phyloP scores from a whole-genome alignment of 2,329 filamentous ascomycete species.

The Pseudofabraea citricarpa region DNA sequence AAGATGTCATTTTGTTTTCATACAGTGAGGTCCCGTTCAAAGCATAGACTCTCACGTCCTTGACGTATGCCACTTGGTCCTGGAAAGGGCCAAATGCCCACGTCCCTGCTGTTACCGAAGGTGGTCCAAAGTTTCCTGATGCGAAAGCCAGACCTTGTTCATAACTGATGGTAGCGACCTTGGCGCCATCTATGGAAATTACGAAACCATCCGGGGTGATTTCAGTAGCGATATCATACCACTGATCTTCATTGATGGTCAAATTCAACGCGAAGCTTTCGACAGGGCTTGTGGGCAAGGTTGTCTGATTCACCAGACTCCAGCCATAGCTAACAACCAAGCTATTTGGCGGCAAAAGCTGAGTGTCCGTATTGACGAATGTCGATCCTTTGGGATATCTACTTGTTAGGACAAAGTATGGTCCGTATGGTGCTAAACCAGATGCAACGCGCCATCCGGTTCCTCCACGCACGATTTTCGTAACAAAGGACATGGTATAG shows the following conservation, averaged over 20 bases:
- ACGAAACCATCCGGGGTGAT: conserved; percentile 24
- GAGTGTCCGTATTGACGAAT: conserved; percentile 30
- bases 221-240: conserved; percentile 33
- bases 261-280: conserved; percentile 23
- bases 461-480: conserved; percentile 33
- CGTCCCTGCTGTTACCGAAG: conserved; percentile 22
- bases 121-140: conserved; percentile 3
- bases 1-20: conserved; percentile 22
- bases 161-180: conserved; percentile 7
- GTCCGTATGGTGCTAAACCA: conserved; percentile 9
- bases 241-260: conserved; percentile 27
- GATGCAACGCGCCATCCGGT: conserved; percentile 32
- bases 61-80: conserved; percentile 32
- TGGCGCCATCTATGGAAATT: conserved; percentile 23
- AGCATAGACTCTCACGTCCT: conserved; percentile 27
- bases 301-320: conserved; percentile 32
- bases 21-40: conserved; percentile 29
- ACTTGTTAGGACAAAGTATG: conserved; percentile 8
- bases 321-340: conserved; percentile 30
- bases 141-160: conserved; percentile 11
- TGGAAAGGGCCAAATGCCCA: conserved; percentile 38
- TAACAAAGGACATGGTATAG: conserved; percentile 33
- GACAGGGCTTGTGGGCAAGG: conserved; percentile 21
- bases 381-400: conserved; percentile 19
- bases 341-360: conserved; percentile 30